Evolutionary conservation across 768 basidiomycete genomes (phyloP), one percentile per base, ranked within the genome.

Genomic region (Botryobasidium botryosum): DNA sequence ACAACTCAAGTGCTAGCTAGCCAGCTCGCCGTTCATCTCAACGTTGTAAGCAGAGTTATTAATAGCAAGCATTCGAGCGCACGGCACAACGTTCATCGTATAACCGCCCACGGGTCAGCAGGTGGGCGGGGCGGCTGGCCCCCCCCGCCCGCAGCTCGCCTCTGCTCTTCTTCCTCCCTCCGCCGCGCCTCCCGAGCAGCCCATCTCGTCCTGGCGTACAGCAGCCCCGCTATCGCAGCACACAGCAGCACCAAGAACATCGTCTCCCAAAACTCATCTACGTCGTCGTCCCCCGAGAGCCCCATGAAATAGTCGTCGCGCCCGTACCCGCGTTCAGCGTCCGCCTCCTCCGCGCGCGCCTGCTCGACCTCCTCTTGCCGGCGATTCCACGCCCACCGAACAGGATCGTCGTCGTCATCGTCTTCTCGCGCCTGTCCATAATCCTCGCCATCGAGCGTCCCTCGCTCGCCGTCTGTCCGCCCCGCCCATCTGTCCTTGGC

Each of bases 381-480:
- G 13, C 45, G 39, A 21, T 68, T 64, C 40, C 69, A 66, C 4
- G 57, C 44, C 46, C 82, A 88, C 77, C 84, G 59, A 17, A 54
- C 36, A 32, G 39, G 44, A 23, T 62, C 61, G 35, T 57, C 58
- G 20, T 50, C 46, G 18, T 43, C n/a, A 47, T 33, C 26, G 25
- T 12, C 48, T 27, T 27, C 37, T 31, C 17, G 33, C 40, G 27
- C 32, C 45, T 45, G 32, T 37, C 20, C 71, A 1, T 72, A 79
- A 55, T 83, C 76, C 44, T 80, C 81, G 17, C 79, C 81, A 31
- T 71, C 72, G 8, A 28, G 17, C 48, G 47, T 25, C 5, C 26
- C 21, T 55, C 61, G 32, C 64, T 62, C 38, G 52, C 57, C 40
- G 53, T 48, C 31, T 24, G 48, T 26, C 6, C 26, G 38, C 3